phyloP scores from a whole-genome alignment of 768 basidiomycete genomes.

The Saitozyma podzolica region DNA sequence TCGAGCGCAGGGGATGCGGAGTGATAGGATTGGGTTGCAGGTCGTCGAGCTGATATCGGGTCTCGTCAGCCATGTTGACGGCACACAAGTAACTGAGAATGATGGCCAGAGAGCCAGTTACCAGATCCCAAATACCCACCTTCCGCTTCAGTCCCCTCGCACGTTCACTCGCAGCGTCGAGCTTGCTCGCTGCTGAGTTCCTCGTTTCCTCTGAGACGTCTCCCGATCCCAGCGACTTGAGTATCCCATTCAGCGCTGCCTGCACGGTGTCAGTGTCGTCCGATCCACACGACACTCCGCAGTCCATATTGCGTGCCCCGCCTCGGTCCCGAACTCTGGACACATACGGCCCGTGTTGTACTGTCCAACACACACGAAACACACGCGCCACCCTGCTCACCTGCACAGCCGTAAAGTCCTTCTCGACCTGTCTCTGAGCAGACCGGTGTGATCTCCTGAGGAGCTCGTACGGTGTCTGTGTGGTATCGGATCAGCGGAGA shows the following conservation, averaged over 20 bases:
- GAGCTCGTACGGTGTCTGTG: constrained; percentile 49
- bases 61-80: too few species aligned
- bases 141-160: constrained; percentile 76
- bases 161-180: constrained; percentile 37
- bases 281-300: not conserved
- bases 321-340: too few species aligned
- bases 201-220: constrained; percentile 18
- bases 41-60: constrained; percentile 33
- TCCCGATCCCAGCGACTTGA: constrained; percentile 17
- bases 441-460: constrained; percentile 46
- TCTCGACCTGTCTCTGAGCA: constrained; percentile 51
- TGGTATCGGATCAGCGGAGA: not conserved
- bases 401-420: constrained; percentile 49
- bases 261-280: constrained; percentile 5
- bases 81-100: not conserved
- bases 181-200: constrained; percentile 15
- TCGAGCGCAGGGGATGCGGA: constrained; percentile 14
- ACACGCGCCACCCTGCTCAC: constrained; percentile 9
- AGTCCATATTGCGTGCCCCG: not conserved
- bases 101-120: too few species aligned
- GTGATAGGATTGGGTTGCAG: constrained; percentile 26
- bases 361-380: too few species aligned
- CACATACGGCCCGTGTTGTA: too few species aligned
- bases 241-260: constrained; percentile 19
- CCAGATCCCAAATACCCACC: constrained; percentile 62